A percentile compares a stretch with the other conserved stretches of the same genome.
Evolutionary conservation across 1,284 basidiomycete species (phyloP).

Genomic region (Marasmius fiardii): DNA sequence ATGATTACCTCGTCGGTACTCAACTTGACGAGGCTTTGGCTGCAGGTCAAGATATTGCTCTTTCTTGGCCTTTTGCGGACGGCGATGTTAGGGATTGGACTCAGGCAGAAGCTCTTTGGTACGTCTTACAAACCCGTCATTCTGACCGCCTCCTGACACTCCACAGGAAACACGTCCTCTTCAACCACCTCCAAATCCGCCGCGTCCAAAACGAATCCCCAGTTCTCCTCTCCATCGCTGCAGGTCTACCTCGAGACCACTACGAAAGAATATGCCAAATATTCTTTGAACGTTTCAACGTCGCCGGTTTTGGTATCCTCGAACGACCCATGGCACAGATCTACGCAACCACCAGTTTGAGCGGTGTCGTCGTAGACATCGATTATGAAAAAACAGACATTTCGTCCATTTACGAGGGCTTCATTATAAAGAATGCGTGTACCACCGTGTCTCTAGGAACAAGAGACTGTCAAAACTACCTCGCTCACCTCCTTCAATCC

Average conservation of each 20-base stretch:
- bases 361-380: slow-evolving; percentile 85
- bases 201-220: slow-evolving; percentile 88
- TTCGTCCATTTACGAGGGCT: slow-evolving; percentile 78
- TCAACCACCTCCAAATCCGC: slow-evolving; percentile 72
- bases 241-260: slow-evolving; percentile 69
- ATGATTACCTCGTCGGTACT: slow-evolving; percentile 84
- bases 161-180: slow-evolving; percentile 83
- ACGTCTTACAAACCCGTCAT: slow-evolving; percentile 27
- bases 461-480: slow-evolving; percentile 71
- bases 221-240: slow-evolving; percentile 70
- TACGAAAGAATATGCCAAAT: slow-evolving; percentile 81
- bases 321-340: slow-evolving; percentile 84
- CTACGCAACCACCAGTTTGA: slow-evolving; percentile 78
- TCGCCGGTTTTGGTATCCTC: slow-evolving; percentile 80
- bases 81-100: slow-evolving; percentile 79
- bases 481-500: slow-evolving; percentile 67
- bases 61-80: slow-evolving; percentile 85
- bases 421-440: slow-evolving; percentile 60
- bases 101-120: slow-evolving; percentile 94
- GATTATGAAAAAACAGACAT: slow-evolving; percentile 76
- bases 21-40: slow-evolving; percentile 78
- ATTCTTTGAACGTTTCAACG: slow-evolving; percentile 96
- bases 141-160: not conserved
- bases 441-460: slow-evolving; percentile 65
- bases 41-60: slow-evolving; percentile 65